These are phyloP conservation scores for Colletotrichum australisinense DNA, from an alignment of 2,329 filamentous ascomycete species.

Conservation along the genomic window DNA sequence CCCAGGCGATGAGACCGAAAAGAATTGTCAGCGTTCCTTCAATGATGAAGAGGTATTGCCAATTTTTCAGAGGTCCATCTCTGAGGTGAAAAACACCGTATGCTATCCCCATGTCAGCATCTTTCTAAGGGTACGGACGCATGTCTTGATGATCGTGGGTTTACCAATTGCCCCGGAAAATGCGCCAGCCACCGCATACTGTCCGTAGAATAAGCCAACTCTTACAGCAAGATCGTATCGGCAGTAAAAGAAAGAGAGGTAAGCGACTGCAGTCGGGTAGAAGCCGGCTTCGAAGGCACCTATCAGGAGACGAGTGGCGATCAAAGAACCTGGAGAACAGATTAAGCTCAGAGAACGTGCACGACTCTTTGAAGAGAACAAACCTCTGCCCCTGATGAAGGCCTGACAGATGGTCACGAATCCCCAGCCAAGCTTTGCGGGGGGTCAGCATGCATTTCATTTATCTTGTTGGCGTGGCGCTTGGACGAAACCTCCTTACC, in stretches of 20 bases:
- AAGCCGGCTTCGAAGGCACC: constrained; percentile 59
- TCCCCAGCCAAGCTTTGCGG: constrained; percentile 43
- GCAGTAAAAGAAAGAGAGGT: constrained; percentile 68
- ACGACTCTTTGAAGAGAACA: constrained; percentile 13
- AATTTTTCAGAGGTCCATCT: constrained; percentile 45
- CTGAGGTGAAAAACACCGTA: constrained; percentile 54
- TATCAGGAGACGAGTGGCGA: constrained; percentile 39
- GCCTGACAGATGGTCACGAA: constrained; percentile 43
- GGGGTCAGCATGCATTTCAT: constrained; percentile 55
- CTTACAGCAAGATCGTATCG: constrained; percentile 66
- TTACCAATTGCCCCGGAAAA: constrained; percentile 62
- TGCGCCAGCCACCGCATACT: constrained; percentile 66
- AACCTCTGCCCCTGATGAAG: constrained; percentile 43
- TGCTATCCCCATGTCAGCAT: constrained; percentile 36
- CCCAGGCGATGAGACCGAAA: constrained; percentile 49
- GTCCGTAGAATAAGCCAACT: constrained; percentile 67
- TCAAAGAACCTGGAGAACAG: constrained; percentile 36
- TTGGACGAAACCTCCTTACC: constrained; percentile 56
- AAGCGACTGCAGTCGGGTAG: constrained; percentile 69
- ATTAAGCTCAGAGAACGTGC: neutral
- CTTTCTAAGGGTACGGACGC: constrained; percentile 12
- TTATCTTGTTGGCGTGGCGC: constrained; percentile 43
- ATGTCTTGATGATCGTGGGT: neutral
- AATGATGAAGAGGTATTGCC: constrained; percentile 58
- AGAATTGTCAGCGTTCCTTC: constrained; percentile 53